Evolutionary conservation across 2,329 filamentous ascomycete species (phyloP).

Genomic region (Alternaria ventricosa): DNA sequence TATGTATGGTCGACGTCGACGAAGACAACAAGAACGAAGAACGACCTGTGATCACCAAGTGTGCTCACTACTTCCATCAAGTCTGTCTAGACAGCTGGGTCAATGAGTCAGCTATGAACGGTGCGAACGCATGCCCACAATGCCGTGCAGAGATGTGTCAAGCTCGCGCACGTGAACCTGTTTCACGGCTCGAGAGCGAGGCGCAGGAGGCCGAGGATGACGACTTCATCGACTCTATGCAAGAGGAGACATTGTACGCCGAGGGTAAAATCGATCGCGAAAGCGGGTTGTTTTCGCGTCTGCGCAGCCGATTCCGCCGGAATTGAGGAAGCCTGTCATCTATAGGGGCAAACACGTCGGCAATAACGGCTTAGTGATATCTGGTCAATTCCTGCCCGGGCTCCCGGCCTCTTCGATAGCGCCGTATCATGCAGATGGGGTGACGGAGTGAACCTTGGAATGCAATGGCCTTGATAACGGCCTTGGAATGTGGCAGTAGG

Average conservation of each 20-base stretch:
- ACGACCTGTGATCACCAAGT: not conserved
- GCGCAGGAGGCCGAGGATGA: not conserved
- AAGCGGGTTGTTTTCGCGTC: not conserved
- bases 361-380: not conserved
- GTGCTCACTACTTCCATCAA: not conserved
- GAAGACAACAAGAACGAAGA: not conserved
- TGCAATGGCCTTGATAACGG: not conserved
- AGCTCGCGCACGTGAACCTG: not conserved
- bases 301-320: not conserved
- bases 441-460: not conserved
- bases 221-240: not conserved
- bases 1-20: not conserved
- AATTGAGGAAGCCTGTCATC: not conserved
- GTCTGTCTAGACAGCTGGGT: not conserved
- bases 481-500: not conserved
- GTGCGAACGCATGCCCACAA: not conserved
- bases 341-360: not conserved
- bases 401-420: not conserved
- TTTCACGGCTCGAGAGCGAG: not conserved
- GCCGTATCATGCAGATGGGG: not conserved
- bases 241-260: not conserved
- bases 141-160: not conserved
- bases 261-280: not conserved
- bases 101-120: not conserved
- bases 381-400: not conserved